Percentiles rank a stretch among this genome's conserved stretches.
Conservation (phyloP, 108 stramenopile species). For the Bacterosira constricta region DNA sequence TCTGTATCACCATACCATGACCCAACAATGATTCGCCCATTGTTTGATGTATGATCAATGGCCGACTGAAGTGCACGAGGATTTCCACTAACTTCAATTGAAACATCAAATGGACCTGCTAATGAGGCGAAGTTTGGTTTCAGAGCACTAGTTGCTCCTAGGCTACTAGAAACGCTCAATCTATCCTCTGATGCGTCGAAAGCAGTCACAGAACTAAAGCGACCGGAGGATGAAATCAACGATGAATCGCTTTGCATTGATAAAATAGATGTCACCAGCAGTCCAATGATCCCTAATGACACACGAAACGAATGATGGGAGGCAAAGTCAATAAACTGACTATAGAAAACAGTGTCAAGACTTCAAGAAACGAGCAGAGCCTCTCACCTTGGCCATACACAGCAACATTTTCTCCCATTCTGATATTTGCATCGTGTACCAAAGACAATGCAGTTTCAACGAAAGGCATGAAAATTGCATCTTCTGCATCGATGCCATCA, state of each 20-base stretch:
- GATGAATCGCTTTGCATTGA: slow-evolving; percentile 13
- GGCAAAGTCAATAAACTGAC: background rate
- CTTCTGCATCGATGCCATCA: slow-evolving; percentile 79
- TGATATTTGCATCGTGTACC: slow-evolving; percentile 87
- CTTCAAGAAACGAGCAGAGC: no score
- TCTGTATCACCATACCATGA: slow-evolving; percentile 88
- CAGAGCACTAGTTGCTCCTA: slow-evolving; percentile 85
- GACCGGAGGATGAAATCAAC: slow-evolving; percentile 10
- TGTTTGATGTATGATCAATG: slow-evolving; percentile 76
- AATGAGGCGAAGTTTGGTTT: slow-evolving; percentile 50
- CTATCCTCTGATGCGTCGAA: slow-evolving; percentile 84
- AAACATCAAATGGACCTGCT: slow-evolving; percentile 82
- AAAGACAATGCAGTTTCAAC: slow-evolving; percentile 93
- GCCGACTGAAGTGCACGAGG: slow-evolving; percentile 82
- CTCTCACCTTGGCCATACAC: slow-evolving; percentile 81
- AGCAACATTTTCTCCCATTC: slow-evolving; percentile 87
- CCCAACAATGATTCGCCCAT: slow-evolving; percentile 84
- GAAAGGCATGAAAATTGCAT: slow-evolving; percentile 94
- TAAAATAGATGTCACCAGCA: slow-evolving; percentile 85
- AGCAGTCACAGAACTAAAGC: slow-evolving; percentile 58
- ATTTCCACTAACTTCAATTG: slow-evolving; percentile 92
- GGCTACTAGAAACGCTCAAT: slow-evolving; percentile 58
- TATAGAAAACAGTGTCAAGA: no score
- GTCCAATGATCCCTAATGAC: slow-evolving; percentile 85
- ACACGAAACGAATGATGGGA: background rate